These are phyloP conservation scores for Colletotrichum orbiculare DNA, from an alignment of 2,329 filamentous ascomycete species.

Conservation along the genomic window DNA sequence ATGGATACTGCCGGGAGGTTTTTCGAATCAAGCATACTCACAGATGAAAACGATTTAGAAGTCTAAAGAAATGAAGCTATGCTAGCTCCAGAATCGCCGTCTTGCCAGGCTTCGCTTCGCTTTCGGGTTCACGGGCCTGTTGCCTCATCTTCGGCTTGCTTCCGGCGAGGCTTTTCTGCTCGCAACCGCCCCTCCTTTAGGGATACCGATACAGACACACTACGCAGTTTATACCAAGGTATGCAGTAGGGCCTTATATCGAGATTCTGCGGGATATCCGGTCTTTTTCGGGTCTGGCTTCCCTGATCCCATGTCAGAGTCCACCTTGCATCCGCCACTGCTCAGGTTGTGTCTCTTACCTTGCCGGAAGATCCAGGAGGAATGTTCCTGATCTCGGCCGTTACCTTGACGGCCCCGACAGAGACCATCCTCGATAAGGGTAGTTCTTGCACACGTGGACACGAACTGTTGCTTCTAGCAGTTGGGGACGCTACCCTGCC, in stretches of 20 bases:
- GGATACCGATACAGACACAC: neutral
- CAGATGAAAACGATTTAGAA: constrained; percentile 10
- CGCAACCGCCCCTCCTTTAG: constrained; percentile 6
- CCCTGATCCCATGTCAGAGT: neutral
- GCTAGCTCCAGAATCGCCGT: constrained; percentile 2
- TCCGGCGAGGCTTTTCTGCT: neutral
- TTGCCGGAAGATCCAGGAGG: neutral
- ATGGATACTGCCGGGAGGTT: constrained; percentile 8
- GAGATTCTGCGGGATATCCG: constrained; percentile 20
- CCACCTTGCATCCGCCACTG: too few species aligned
- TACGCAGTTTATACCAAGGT: neutral
- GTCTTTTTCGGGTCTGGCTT: neutral
- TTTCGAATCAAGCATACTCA: constrained; percentile 29
- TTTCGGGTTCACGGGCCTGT: neutral
- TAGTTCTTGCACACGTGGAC: neutral
- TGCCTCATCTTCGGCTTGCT: neutral
- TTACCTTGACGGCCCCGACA: too few species aligned
- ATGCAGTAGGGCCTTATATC: neutral
- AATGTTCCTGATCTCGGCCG: too few species aligned
- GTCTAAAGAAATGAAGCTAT: neutral
- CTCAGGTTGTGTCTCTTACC: neutral
- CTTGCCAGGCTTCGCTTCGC: neutral
- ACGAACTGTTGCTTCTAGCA: neutral
- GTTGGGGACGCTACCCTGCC: neutral
- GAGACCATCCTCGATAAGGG: too few species aligned